A percentile compares a stretch with the other conserved stretches of the same genome.
These are phyloP conservation scores for Bassia scoparia DNA, from an alignment of 148 eudicot genomes.

Conservation along the genomic window DNA sequence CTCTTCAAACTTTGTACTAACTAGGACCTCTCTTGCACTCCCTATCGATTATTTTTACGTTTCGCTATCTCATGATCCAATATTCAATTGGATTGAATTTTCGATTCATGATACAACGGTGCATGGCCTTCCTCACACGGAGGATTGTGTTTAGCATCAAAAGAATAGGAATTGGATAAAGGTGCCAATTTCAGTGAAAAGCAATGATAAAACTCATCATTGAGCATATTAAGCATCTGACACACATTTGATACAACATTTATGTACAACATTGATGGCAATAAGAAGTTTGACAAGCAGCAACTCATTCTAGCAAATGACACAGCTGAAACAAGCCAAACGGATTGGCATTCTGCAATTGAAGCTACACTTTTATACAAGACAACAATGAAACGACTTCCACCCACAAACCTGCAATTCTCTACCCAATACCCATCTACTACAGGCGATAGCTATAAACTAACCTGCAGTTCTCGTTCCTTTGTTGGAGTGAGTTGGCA, in stretches of 20 bases:
- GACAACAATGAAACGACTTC: not conserved
- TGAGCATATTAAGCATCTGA: slow-evolving; percentile 1
- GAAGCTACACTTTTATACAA: not conserved
- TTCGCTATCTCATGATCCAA: not conserved
- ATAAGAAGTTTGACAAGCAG: not conserved
- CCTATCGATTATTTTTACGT: no score
- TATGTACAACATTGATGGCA: slow-evolving; percentile 27
- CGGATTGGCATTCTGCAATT: not conserved
- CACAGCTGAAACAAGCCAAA: slow-evolving; percentile 25
- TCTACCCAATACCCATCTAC: slow-evolving; percentile 9
- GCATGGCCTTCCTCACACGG: not conserved
- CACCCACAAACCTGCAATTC: slow-evolving; percentile 22
- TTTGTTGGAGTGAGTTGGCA: slow-evolving; percentile 17
- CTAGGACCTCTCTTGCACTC: not conserved
- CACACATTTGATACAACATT: slow-evolving; percentile 20
- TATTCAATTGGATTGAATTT: not conserved
- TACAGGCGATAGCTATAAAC: slow-evolving; percentile 12
- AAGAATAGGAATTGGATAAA: not conserved
- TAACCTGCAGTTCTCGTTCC: slow-evolving; percentile 26
- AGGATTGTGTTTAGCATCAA: not conserved
- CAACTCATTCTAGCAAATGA: slow-evolving; percentile 15
- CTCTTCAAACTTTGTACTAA: no score
- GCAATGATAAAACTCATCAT: not conserved
- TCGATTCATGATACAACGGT: not conserved
- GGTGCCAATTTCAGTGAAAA: not conserved